Evolutionary conservation across 2,329 filamentous ascomycete species (phyloP).

Genomic region (Beauveria pseudobassiana): DNA sequence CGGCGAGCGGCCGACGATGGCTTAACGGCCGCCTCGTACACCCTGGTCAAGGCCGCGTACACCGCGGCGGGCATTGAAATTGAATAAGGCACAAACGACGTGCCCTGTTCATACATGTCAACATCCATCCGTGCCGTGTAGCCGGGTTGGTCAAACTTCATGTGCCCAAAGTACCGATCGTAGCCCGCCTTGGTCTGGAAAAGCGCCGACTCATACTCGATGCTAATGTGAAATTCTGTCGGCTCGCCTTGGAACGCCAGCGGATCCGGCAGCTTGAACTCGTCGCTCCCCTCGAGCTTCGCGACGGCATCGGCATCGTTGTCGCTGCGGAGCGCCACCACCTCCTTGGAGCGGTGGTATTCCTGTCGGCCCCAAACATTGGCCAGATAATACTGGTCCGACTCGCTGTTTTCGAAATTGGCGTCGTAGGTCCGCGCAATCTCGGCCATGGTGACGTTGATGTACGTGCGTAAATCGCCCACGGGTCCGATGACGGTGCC

Average conservation of each 20-base stretch:
- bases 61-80: constrained; percentile 27
- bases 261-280: background rate
- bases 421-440: constrained; percentile 28
- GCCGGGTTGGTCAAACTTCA: constrained; percentile 23
- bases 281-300: background rate
- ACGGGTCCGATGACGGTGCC: constrained; percentile 38
- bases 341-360: constrained; percentile 27
- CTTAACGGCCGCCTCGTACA: constrained; percentile 23
- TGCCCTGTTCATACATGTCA: constrained; percentile 20
- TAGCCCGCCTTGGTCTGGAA: constrained; percentile 33
- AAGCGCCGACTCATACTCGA: constrained; percentile 33
- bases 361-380: constrained; percentile 37
- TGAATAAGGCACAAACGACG: constrained; percentile 21
- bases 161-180: constrained; percentile 25
- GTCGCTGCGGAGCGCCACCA: constrained; percentile 17
- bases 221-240: constrained; percentile 28
- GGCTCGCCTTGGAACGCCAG: background rate
- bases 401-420: constrained; percentile 25
- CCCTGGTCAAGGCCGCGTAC: constrained; percentile 20
- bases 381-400: constrained; percentile 37
- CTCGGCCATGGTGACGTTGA: constrained; percentile 22
- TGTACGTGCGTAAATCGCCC: constrained; percentile 22
- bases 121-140: constrained; percentile 17
- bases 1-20: constrained; percentile 10
- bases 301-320: constrained; percentile 8